Base-by-base conservation (phyloP, 2,329 filamentous ascomycete genomes). In the Alternaria arbusti region DNA sequence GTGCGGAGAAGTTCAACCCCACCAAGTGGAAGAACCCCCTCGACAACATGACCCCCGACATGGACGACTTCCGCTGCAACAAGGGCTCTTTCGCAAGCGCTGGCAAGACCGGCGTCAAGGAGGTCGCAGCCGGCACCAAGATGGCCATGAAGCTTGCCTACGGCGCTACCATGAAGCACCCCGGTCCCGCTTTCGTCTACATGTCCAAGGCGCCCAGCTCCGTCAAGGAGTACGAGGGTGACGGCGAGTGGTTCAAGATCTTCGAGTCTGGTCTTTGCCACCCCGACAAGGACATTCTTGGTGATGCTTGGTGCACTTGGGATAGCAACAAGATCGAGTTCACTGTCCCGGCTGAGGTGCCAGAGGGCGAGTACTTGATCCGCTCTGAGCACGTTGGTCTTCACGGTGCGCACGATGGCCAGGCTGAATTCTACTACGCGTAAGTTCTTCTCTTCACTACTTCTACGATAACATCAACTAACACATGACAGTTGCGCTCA, bases 321-420 rank as follows among this genome's bases (percentile, higher is more conserved):
- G 59, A 63, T 45, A 63, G 64, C 58, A 54, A 67, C 51, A 30
- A 23, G 13, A 46, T 71, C 9, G 54, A 64, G n/a, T 68, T 77
- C 65, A 76, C 69, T 2, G 76, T 84, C 40, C 82, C 82, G 6
- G 65, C 62, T 5, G 75, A 72, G 20, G 74, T 74, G 1, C 79
- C 81, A 11, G 63, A 71, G n/a, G 82, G 82, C 17, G 72, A 83
- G 68, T 83, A 84, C 67, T 73, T 84, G 23, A 67, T 84, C 22
- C 77, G 82, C 15, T 70, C 78, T 20, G 81, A 84, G 72, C 82
- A 83, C 59, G 80, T 84, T 52, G 82, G 73, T 36, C 67, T 83
- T 17, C 81, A 82, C 65, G 76, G 78, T 52, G 79, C 75, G 43
- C 69, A 61, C 25, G 65, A 63, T 22, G 68, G 69, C 20, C 70